Conservation (phyloP, 306 rosid genomes). For the Spatholobus suberectus region DNA sequence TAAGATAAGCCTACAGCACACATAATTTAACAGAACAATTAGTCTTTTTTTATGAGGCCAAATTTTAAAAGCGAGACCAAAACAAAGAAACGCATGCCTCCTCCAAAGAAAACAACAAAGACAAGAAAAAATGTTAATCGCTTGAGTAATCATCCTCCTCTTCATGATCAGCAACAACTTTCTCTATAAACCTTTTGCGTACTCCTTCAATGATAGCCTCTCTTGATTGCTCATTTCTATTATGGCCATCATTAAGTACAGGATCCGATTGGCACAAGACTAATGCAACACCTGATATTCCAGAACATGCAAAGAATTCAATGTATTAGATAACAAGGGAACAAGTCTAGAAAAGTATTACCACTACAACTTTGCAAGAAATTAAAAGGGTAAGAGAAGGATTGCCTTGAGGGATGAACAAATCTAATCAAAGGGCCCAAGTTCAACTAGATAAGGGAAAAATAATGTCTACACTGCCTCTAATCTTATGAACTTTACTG, state of each 20-base stretch:
- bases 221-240: conserved; percentile 64
- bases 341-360: neutral
- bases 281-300: conserved; percentile 79
- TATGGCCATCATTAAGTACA: conserved; percentile 83
- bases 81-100: neutral
- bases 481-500: neutral
- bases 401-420: neutral
- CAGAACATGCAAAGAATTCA: conserved; percentile 35
- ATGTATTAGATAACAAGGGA: conserved; percentile 1
- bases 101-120: neutral
- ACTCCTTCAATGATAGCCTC: conserved; percentile 83
- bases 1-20: neutral
- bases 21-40: neutral
- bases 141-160: conserved; percentile 76
- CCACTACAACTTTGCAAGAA: neutral
- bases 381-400: neutral
- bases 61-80: neutral
- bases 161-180: conserved; percentile 81
- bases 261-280: conserved; percentile 92
- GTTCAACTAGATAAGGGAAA: neutral
- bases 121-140: conserved; percentile 57
- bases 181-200: conserved; percentile 79
- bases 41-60: neutral
- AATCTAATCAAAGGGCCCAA: neutral
- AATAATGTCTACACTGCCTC: neutral